Percentiles rank a stretch among this genome's conserved stretches.
phyloP scores from a whole-genome alignment of 2,329 filamentous ascomycete species.

The Neopestalotiopsis clavispora region DNA sequence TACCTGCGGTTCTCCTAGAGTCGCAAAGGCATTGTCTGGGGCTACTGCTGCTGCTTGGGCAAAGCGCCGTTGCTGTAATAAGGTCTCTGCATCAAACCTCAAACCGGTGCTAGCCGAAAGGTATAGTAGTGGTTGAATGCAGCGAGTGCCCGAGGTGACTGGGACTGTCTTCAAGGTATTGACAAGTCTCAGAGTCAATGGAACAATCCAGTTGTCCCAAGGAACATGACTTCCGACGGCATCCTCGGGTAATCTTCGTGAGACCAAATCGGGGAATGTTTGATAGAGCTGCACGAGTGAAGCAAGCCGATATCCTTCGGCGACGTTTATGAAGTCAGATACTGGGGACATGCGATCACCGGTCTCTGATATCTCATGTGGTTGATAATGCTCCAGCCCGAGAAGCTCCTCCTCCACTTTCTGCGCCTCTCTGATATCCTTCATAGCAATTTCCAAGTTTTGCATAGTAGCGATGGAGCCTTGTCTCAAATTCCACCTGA shows the following conservation, averaged over 20 bases:
- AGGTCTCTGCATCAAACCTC: conserved; percentile 24
- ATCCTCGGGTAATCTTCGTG: conserved; percentile 33
- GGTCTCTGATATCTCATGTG: conserved; percentile 29
- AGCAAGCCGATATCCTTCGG: conserved; percentile 42
- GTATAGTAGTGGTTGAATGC: conserved; percentile 43
- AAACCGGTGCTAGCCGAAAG: conserved; percentile 42
- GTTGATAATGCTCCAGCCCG: conserved; percentile 32
- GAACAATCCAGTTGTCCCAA: conserved; percentile 43
- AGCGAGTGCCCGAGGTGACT: conserved; percentile 38
- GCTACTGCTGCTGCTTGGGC: not conserved
- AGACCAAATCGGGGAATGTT: conserved; percentile 40
- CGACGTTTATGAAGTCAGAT: conserved; percentile 38
- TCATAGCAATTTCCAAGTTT: conserved; percentile 31
- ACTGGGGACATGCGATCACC: conserved; percentile 33
- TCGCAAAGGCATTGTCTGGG: not conserved
- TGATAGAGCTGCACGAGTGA: conserved; percentile 45
- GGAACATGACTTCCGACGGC: conserved; percentile 24
- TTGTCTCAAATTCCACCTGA: conserved; percentile 31
- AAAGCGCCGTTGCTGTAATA: conserved; percentile 22
- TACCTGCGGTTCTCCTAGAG: conserved; percentile 22
- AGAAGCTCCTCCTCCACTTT: conserved; percentile 40
- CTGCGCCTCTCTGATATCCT: conserved; percentile 39
- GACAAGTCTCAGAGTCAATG: conserved; percentile 37
- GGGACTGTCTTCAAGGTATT: conserved; percentile 40
- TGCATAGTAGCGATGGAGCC: conserved; percentile 28